Conservation (phyloP, 2,329 filamentous ascomycete species). For the Hymenoscyphus scutula region DNA sequence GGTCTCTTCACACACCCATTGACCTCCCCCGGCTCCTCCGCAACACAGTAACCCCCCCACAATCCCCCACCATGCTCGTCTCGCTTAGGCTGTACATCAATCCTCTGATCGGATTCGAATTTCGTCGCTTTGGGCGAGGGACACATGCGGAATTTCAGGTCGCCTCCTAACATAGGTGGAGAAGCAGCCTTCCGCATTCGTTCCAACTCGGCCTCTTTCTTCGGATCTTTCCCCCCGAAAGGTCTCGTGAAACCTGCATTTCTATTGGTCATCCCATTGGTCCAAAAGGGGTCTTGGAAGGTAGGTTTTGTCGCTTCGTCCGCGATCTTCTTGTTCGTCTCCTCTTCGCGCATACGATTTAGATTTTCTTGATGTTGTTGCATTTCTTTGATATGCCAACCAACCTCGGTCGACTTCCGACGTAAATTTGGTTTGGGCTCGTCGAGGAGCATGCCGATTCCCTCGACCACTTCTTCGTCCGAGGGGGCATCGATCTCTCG, state of each 20-base stretch:
- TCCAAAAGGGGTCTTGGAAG: conserved; percentile 37
- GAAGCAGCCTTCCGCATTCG: conserved; percentile 57
- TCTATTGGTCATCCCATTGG: conserved; percentile 36
- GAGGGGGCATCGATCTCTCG: conserved; percentile 35
- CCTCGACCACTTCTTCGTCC: conserved; percentile 35
- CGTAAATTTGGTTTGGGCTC: conserved; percentile 24
- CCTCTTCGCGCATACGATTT: conserved; percentile 34
- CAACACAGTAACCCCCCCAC: conserved; percentile 71
- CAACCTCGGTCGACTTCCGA: conserved; percentile 34
- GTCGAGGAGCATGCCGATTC: conserved; percentile 31
- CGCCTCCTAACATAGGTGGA: conserved; percentile 84
- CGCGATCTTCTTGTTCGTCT: conserved; percentile 35
- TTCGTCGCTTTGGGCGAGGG: conserved; percentile 80
- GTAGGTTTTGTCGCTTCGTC: conserved; percentile 35
- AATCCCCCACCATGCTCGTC: conserved; percentile 63
- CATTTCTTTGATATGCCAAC: conserved; percentile 37
- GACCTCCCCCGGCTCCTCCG: conserved; percentile 37
- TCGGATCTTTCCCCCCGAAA: conserved; percentile 23
- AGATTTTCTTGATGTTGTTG: conserved; percentile 37
- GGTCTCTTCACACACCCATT: conserved; percentile 34
- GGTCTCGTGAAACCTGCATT: conserved; percentile 17
- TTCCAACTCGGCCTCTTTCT: conserved; percentile 40
- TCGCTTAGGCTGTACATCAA: conserved; percentile 50
- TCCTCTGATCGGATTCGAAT: conserved; percentile 74
- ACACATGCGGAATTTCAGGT: conserved; percentile 78